Percentiles rank a stretch among this genome's conserved stretches.
Evolutionary conservation across 1,139 yeast species (phyloP).

Genomic region (Diutina rugosa): DNA sequence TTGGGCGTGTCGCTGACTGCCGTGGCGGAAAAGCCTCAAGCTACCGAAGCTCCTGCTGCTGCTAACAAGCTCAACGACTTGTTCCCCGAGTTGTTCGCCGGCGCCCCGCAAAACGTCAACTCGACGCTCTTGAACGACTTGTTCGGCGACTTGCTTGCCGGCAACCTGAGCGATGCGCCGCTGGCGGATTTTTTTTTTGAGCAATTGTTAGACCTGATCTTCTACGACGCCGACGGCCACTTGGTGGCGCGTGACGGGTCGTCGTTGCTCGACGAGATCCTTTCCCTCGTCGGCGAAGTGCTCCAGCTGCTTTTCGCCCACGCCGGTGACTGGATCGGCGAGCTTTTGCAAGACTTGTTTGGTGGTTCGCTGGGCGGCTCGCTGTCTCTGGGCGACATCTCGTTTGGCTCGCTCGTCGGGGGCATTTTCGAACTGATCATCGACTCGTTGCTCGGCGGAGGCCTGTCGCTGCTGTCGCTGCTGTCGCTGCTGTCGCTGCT

Average conservation of each 20-base stretch:
- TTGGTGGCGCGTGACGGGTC: neutral
- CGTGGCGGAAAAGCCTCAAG: neutral
- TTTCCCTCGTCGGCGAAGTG: conserved; percentile 1
- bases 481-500: neutral
- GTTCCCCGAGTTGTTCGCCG: neutral
- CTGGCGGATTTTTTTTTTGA: neutral
- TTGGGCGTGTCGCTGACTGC: neutral
- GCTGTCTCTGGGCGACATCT: conserved; percentile 1
- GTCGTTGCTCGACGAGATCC: neutral
- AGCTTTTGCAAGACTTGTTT: neutral
- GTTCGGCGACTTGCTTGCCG: neutral
- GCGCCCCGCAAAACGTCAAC: neutral
- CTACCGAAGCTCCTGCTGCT: neutral
- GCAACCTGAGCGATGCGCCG: neutral
- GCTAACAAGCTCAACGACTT: neutral
- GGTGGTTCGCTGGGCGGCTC: neutral
- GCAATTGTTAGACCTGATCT: conserved; percentile 1
- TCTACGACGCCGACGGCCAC: neutral
- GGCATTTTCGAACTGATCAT: conserved; percentile 2
- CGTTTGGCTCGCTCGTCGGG: conserved; percentile 1
- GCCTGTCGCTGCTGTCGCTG: neutral
- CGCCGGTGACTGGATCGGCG: conserved; percentile 2
- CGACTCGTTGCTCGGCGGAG: neutral
- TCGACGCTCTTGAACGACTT: neutral
- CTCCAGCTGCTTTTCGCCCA: neutral